phyloP scores from a whole-genome alignment of 2,329 filamentous ascomycete genomes.

The Penicillium sp. region DNA sequence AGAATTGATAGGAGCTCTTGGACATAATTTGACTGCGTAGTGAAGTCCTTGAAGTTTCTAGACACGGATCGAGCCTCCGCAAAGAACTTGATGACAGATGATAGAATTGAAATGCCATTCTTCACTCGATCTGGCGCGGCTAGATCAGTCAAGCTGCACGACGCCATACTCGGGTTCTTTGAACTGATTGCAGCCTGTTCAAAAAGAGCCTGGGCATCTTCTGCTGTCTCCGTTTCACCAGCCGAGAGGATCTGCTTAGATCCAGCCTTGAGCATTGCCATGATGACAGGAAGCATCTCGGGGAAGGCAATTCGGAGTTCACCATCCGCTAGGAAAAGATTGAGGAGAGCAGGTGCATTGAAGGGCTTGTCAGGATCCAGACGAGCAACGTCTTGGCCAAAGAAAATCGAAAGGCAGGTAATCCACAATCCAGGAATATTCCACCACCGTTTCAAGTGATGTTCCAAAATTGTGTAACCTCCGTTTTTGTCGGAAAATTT shows the following conservation, averaged over 20 bases:
- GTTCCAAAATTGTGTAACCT: slow-evolving; percentile 84
- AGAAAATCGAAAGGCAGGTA: slow-evolving; percentile 84
- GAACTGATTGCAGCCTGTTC: background rate
- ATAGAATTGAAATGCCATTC: slow-evolving; percentile 60
- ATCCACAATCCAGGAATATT: slow-evolving; percentile 82
- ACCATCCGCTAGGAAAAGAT: slow-evolving; percentile 66
- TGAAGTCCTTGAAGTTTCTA: slow-evolving; percentile 78
- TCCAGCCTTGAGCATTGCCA: slow-evolving; percentile 84
- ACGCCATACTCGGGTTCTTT: slow-evolving; percentile 17
- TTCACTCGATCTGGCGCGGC: slow-evolving; percentile 6
- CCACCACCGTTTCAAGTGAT: slow-evolving; percentile 86
- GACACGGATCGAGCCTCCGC: slow-evolving; percentile 79
- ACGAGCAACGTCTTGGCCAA: slow-evolving; percentile 77
- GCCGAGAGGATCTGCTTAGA: slow-evolving; percentile 68
- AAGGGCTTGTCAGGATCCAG: slow-evolving; percentile 75
- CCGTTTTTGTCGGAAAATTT: slow-evolving; percentile 87
- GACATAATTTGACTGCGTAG: slow-evolving; percentile 77
- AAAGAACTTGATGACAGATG: slow-evolving; percentile 78
- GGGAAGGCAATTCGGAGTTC: slow-evolving; percentile 71
- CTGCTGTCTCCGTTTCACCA: slow-evolving; percentile 48
- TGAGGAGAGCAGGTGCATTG: slow-evolving; percentile 73
- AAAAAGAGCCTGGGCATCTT: background rate
- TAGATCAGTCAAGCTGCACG: slow-evolving; percentile 12
- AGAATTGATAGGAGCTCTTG: slow-evolving; percentile 77
- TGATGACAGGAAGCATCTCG: slow-evolving; percentile 78